Evolutionary conservation across 2,329 filamentous ascomycete species (phyloP), one percentile per base, ranked within the genome.

Genomic region (Calonectria pteridis): DNA sequence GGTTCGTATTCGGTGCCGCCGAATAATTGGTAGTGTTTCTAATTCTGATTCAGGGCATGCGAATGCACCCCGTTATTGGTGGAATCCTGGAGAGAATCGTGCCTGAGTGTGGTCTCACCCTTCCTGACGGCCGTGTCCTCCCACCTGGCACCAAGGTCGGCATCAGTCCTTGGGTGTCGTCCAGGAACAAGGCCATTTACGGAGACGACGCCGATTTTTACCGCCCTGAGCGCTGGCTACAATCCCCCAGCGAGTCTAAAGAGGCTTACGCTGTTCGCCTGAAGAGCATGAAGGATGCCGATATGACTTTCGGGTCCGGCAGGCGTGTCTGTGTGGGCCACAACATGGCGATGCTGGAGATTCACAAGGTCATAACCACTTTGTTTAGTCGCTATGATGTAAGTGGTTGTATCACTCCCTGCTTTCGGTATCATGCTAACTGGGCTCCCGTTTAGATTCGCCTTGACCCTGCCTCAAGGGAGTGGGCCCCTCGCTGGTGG

Each of bases 51-150:
- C 14, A 67, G 64, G 64, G 64, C 26, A 67, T 67, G 64, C 40
- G 64, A 28, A 80, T 89, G 14, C 87, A 89, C 74, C 88, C 89
- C 1, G 84, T 83, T 2, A 83, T 90, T 3, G 86, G 84, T 13
- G 84, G 89, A 75, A 78, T 86, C 5, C 83, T 91, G 20, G 88
- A 90, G 77, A 87, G 90, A 1, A 79, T 87, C 23, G 88, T 90
- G 0, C 89, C 89, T 1, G 55, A 77, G 0, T 80, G 77, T 6
- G 86, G 87, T 0, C 77, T 86, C 9, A 78, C 74, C 0, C 82
- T 79, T 20, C 82, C 84, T 1, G 82, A 85, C 62, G 84, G 85
- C 4, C 78, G 77, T 0, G 72, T 82, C 29, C 77, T 87, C 6
- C 82, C 84, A 0, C 79, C 76, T 0, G 84, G 85, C 3, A 82